Conservation (phyloP, 129 eudicot species). For the Helichrysum umbraculigerum region DNA sequence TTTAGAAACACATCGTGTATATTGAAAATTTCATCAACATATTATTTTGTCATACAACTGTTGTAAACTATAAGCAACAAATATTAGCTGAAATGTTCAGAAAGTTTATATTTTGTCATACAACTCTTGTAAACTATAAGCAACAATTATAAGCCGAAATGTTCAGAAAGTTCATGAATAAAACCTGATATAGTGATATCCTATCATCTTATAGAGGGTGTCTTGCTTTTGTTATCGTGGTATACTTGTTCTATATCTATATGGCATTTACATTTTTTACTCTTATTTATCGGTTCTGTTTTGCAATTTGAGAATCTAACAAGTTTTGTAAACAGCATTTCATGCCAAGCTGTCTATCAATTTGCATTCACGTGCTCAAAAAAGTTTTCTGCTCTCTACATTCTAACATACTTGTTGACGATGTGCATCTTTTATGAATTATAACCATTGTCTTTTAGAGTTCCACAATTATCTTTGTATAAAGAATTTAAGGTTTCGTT, state of each 20-base stretch:
- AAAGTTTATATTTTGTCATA: too few species aligned
- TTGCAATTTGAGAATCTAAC: conserved; percentile 8
- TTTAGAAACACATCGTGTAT: background rate
- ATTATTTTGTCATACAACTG: too few species aligned
- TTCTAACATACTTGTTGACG: conserved; percentile 7
- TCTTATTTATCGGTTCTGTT: background rate
- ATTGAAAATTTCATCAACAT: background rate
- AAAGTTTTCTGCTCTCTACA: background rate
- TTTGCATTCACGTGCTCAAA: background rate
- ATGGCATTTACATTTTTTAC: background rate
- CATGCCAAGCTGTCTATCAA: conserved; percentile 8
- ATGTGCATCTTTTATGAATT: background rate
- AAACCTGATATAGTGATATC: conserved; percentile 17
- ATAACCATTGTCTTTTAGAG: background rate
- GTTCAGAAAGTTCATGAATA: conserved; percentile 9
- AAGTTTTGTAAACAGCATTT: conserved; percentile 2
- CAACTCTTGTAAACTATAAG: background rate
- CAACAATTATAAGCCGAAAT: background rate
- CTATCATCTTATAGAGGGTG: conserved; percentile 1
- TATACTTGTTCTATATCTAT: background rate
- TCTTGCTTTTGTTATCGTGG: background rate
- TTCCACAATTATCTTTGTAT: background rate
- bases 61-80: too few species aligned
- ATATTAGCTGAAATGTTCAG: too few species aligned
- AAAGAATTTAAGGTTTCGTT: background rate